Evolutionary conservation across 768 basidiomycete species (phyloP), one percentile per base, ranked within the genome.

Genomic region (Phanerodontia chrysosporium): DNA sequence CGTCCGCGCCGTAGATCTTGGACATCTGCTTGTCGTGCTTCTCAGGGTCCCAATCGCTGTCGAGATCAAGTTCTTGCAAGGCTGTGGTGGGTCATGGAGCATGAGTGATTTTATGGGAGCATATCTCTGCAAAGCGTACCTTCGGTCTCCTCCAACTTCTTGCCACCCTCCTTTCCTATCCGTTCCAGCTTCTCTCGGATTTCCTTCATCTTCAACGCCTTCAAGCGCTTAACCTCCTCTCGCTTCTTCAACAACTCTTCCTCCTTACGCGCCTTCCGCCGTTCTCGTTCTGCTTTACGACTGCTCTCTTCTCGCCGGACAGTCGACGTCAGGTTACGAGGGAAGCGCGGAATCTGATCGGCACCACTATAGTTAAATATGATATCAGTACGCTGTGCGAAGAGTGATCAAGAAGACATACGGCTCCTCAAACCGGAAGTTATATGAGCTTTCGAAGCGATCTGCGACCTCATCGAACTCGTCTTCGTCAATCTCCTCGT

Each of bases 401-500:
- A 30, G n/a, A 46, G 12, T 25, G 10, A n/a, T n/a, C n/a, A n/a
- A n/a, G 39, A 24, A 7, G 22, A 27, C 93, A 66, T 67, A 93
- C 84, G 92, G 90, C 73, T 99, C 96, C 72, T 99, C 96, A 70
- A 93, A 99, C 55, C 97, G 86, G 76, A 97, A 97, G 72, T 98
- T 98, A 75, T 98, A 99, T 16, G 90, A 90, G n/a, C 84, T 85
- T 75, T 99, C 97, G 64, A 98, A 99, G 45, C 84, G 83, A 28
- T 97, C 95, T 5, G 86, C 90, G 62, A 91, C 85, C 45, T 96
- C 92, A 55, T 97, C 94, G 65, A 97, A 97, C 18, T 90, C 82
- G 35, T 87, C 84, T 6, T 89, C 87, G 10, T 87, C 83, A n/a
- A 42, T 7, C 9, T 78, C 72, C 1, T 69, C 69, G 39, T 76